Base-by-base conservation (phyloP, 805 yeast species). In the Ogataea sp. region DNA sequence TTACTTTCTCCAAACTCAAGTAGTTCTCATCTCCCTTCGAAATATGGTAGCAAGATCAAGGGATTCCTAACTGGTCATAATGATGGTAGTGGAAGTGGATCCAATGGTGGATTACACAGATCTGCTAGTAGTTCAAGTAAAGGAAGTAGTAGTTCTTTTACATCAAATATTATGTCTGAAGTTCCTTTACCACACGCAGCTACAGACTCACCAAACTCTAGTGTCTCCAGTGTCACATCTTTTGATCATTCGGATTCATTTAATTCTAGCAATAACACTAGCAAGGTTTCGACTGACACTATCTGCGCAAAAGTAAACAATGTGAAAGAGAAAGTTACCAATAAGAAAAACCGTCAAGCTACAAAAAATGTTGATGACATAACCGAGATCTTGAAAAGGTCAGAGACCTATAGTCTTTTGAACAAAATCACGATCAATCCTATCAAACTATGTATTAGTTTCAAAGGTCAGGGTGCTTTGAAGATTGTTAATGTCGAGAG, bases 401-500 rank as follows among this genome's bases (percentile, higher is more conserved):
- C 78, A 0, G 50, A 65, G 13, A 58, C 57, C 37, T 73, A 62
- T 48, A 62, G 64, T 32, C 59, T 73, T 42, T 52, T 70, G 24
- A 52, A 60, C 6, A 49, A 55, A 32, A 49, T 67, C 33, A 55
- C 56, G 18, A 47, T 59, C 15, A 37, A 48, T n/a, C 51, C 54
- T 6, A 36, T 50, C 20, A 38, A 38, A 11, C 38, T 90, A 8
- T 68, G 78, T 38, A 67, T 89, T 15, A 84, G 95, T 40, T 89
- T 85, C 64, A 80, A 78, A 53, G 95, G 94, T 3, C 76, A 76
- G 17, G 85, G 88, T 15, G 69, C 76, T 23, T 67, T 75, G 45
- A 76, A 80, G 46, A 61, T 90, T 36, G 70, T 85, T 25, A 87
- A 88, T 53, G 84, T 90, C 4, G 80, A 87, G 34, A 75, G 81